Percentiles rank a stretch among this genome's conserved stretches.
phyloP scores from a whole-genome alignment of 805 yeast genomes.

The Kuraishia borneana region DNA sequence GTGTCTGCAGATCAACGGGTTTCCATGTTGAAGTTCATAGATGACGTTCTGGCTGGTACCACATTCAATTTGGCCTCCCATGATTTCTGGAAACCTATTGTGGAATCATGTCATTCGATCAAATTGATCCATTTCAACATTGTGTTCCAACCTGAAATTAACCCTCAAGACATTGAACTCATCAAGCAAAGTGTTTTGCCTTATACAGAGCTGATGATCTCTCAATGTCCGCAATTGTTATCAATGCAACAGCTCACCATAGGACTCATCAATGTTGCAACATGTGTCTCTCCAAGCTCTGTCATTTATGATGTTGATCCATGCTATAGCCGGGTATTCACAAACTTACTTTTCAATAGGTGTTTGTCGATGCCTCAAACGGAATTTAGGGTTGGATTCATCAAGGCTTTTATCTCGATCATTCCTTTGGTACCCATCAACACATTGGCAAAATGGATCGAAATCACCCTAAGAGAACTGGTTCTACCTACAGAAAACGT shows the following conservation, averaged over 20 bases:
- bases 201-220: conserved; percentile 35
- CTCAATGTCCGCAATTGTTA: conserved; percentile 45
- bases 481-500: conserved; percentile 13
- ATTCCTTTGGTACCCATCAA: conserved; percentile 40
- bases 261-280: conserved; percentile 47
- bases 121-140: conserved; percentile 21
- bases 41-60: conserved; percentile 10
- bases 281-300: conserved; percentile 25
- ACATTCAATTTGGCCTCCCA: conserved; percentile 11
- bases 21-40: conserved; percentile 14
- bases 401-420: conserved; percentile 33
- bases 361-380: conserved; percentile 16
- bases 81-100: conserved; percentile 15
- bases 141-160: conserved; percentile 4
- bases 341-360: conserved; percentile 28
- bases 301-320: conserved; percentile 18
- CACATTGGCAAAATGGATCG: conserved; percentile 34
- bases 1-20: conserved; percentile 22
- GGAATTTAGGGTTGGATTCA: conserved; percentile 35
- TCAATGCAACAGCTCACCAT: conserved; percentile 44
- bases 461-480: conserved; percentile 23
- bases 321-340: conserved; percentile 20
- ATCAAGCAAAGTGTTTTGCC: conserved; percentile 12
- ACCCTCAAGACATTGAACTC: conserved; percentile 9
- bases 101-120: conserved; percentile 61